phyloP scores from a whole-genome alignment of 164 flowering plant genomes.

The Magnolia officinalis region DNA sequence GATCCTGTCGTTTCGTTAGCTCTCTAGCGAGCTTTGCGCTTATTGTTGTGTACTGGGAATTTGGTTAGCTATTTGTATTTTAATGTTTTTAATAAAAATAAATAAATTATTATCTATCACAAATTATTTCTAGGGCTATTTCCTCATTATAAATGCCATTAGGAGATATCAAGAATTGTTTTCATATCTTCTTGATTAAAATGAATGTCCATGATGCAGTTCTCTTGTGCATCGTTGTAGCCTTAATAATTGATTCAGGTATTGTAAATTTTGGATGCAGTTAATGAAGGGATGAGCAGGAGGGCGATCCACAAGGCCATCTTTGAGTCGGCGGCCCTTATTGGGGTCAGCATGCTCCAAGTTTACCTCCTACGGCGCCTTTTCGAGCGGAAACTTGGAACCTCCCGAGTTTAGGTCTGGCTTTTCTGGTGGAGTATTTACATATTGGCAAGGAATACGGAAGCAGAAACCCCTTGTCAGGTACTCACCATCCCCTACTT shows the following conservation, averaged over 20 bases:
- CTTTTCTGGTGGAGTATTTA: neutral
- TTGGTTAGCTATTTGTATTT: too few relatives aligned
- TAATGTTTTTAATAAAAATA: too few relatives aligned
- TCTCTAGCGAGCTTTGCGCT: too few relatives aligned
- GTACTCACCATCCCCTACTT: neutral
- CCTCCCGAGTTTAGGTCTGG: conserved; percentile 52
- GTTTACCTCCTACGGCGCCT: conserved; percentile 82
- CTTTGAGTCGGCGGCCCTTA: conserved; percentile 70
- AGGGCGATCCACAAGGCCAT: conserved; percentile 85
- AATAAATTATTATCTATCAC: too few relatives aligned
- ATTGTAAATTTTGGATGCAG: conserved; percentile 39
- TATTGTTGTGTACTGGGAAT: too few relatives aligned
- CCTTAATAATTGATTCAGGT: neutral
- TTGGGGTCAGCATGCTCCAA: conserved; percentile 82
- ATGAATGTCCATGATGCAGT: too few relatives aligned
- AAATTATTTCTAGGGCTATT: too few relatives aligned
- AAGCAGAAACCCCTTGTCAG: neutral
- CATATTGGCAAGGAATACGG: neutral
- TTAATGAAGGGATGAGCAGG: conserved; percentile 80
- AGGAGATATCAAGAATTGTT: too few relatives aligned
- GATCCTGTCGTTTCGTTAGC: too few relatives aligned
- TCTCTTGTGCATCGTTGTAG: too few relatives aligned
- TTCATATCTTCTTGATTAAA: too few relatives aligned
- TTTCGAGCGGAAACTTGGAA: conserved; percentile 78
- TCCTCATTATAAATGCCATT: too few relatives aligned